Evolutionary conservation across 495 filamentous ascomycete genomes (phyloP).

Genomic region (Sphaerosporella brunnea): DNA sequence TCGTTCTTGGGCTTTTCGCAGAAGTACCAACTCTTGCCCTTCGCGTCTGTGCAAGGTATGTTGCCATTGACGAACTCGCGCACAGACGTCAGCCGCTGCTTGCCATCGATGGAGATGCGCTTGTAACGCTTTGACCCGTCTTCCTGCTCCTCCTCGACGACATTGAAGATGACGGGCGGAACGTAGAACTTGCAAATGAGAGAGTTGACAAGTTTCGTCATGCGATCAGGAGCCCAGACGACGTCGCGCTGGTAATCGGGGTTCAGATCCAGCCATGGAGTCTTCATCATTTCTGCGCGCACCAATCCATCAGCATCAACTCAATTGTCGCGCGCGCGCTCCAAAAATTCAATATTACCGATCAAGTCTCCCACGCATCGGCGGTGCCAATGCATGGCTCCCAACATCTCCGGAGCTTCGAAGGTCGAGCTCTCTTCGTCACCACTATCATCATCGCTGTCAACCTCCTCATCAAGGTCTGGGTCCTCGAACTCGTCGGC

Average conservation of each 20-base stretch:
- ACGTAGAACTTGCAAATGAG: constrained; percentile 33
- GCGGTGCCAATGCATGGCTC: not conserved
- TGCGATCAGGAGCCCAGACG: constrained; percentile 29
- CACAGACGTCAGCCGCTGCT: constrained; percentile 35
- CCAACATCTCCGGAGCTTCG: not conserved
- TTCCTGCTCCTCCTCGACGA: constrained; percentile 15
- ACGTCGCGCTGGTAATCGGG: constrained; percentile 36
- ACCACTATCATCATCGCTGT: no score
- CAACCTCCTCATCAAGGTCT: no score
- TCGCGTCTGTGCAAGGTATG: constrained; percentile 30
- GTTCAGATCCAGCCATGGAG: constrained; percentile 28
- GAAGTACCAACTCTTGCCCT: constrained; percentile 26
- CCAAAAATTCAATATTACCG: no score
- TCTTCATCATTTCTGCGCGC: constrained; percentile 26
- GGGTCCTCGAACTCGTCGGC: no score
- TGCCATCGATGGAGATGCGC: constrained; percentile 33
- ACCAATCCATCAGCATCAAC: no score
- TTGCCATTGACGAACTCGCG: constrained; percentile 31
- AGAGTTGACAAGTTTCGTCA: constrained; percentile 30
- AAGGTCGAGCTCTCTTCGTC: not conserved
- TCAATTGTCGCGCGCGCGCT: no score
- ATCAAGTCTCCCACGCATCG: not conserved
- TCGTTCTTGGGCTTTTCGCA: constrained; percentile 16
- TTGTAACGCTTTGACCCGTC: constrained; percentile 12
- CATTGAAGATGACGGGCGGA: constrained; percentile 36